phyloP scores from a whole-genome alignment of 176 grass and related monocot species.

The maize (Zea mays) region DNA sequence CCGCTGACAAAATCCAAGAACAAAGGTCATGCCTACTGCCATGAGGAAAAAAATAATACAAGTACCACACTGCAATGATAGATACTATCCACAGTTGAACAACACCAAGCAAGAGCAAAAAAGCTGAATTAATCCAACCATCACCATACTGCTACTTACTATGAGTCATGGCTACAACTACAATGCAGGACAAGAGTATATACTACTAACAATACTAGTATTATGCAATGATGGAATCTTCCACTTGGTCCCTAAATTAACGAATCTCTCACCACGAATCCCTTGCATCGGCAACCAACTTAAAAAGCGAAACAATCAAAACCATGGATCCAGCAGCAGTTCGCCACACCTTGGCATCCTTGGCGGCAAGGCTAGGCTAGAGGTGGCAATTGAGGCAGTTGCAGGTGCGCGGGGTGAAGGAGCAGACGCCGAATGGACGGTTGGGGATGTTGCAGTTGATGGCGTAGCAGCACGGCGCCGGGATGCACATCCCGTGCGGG shows the following conservation, averaged over 20 bases:
- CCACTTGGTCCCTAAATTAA: neutral
- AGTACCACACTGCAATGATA: neutral
- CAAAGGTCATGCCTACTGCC: neutral
- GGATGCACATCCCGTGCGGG: slow-evolving; percentile 62
- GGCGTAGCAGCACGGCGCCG: slow-evolving; percentile 90
- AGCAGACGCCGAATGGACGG: slow-evolving; percentile 83
- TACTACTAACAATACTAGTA: neutral
- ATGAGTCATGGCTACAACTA: slow-evolving; percentile 29
- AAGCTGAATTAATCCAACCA: slow-evolving; percentile 4
- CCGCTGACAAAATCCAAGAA: neutral
- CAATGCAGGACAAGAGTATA: neutral
- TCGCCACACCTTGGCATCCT: neutral
- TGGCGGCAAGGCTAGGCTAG: slow-evolving; percentile 29
- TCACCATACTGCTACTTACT: neutral
- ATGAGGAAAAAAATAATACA: neutral
- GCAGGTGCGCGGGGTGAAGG: slow-evolving; percentile 69
- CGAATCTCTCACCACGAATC: neutral
- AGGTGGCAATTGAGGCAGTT: slow-evolving; percentile 82
- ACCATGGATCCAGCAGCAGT: neutral
- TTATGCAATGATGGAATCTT: neutral
- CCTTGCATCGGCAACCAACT: neutral
- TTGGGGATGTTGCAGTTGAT: slow-evolving; percentile 95
- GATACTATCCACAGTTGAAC: slow-evolving; percentile 10
- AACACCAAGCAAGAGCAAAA: slow-evolving; percentile 6
- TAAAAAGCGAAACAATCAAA: neutral